A percentile compares a stretch with the other conserved stretches of the same genome.
Evolutionary conservation across 352 stramenopile species (phyloP).

Genomic region (Phytophthora boehmeriae): DNA sequence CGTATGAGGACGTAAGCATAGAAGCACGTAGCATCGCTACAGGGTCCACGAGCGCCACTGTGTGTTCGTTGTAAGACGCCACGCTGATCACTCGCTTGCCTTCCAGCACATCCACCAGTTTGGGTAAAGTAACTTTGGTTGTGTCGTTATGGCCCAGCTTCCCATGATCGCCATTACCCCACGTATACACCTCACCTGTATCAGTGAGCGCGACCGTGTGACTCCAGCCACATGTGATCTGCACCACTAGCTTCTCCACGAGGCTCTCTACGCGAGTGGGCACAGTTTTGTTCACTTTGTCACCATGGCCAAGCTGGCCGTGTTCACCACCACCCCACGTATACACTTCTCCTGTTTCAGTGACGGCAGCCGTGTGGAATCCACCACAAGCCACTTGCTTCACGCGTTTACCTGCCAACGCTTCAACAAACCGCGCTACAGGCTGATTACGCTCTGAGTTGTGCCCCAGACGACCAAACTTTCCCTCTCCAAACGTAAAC

Average conservation of each 20-base stretch:
- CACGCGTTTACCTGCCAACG: slow-evolving; percentile 70
- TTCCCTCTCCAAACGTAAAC: slow-evolving; percentile 94
- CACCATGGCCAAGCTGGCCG: slow-evolving; percentile 95
- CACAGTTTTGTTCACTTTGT: slow-evolving; percentile 96
- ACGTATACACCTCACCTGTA: slow-evolving; percentile 93
- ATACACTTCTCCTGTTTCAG: slow-evolving; percentile 86
- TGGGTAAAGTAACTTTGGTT: slow-evolving; percentile 95
- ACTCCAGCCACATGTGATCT: slow-evolving; percentile 97
- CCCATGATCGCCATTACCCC: slow-evolving; percentile 93
- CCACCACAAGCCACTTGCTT: slow-evolving; percentile 90
- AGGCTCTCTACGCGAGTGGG: slow-evolving; percentile 92
- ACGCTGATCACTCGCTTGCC: slow-evolving; percentile 94
- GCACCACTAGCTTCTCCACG: slow-evolving; percentile 87
- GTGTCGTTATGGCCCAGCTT: slow-evolving; percentile 95
- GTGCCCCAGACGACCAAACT: slow-evolving; percentile 87
- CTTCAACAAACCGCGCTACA: slow-evolving; percentile 75
- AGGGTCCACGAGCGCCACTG: slow-evolving; percentile 90
- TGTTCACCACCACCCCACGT: slow-evolving; percentile 93
- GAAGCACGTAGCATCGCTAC: slow-evolving; percentile 77
- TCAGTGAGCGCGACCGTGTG: slow-evolving; percentile 95
- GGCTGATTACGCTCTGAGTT: slow-evolving; percentile 86
- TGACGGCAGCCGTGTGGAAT: slow-evolving; percentile 88
- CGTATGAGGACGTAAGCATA: slow-evolving; percentile 84
- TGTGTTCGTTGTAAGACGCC: slow-evolving; percentile 98
- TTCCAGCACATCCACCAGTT: slow-evolving; percentile 91